These are phyloP conservation scores for Auriscalpium vulgare DNA, from an alignment of 768 basidiomycete genomes.

Conservation along the genomic window DNA sequence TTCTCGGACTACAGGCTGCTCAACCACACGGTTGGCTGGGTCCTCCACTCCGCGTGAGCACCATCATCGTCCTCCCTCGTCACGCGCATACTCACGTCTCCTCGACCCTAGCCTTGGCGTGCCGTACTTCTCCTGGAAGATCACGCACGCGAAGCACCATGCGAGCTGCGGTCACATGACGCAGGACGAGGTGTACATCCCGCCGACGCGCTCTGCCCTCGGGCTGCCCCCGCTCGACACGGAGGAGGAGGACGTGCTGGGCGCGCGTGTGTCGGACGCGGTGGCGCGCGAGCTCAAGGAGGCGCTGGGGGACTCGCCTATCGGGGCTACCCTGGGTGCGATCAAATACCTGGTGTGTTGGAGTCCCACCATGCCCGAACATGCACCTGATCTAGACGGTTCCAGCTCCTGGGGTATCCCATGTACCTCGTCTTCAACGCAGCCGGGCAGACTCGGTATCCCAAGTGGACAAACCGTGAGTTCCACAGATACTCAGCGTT, in stretches of 20 bases:
- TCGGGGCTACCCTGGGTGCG: constrained; percentile 50
- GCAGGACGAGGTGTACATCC: constrained; percentile 94
- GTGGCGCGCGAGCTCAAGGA: constrained; percentile 73
- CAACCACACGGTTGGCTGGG: constrained; percentile 90
- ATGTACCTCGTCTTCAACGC: constrained; percentile 76
- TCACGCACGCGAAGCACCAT: constrained; percentile 92
- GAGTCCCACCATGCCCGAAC: background rate
- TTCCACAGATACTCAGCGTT: constrained; percentile 6
- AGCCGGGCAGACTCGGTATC: constrained; percentile 80
- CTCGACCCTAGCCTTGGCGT: constrained; percentile 63
- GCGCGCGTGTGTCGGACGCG: constrained; percentile 56
- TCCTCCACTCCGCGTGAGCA: constrained; percentile 80
- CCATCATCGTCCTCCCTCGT: constrained; percentile 4
- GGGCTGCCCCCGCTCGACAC: constrained; percentile 61
- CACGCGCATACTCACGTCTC: background rate
- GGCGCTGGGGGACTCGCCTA: constrained; percentile 85
- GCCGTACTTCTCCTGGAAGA: constrained; percentile 95
- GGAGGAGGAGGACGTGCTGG: constrained; percentile 54
- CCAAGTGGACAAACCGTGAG: constrained; percentile 71
- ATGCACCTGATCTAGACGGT: no score
- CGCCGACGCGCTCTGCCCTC: constrained; percentile 70
- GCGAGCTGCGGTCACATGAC: constrained; percentile 90
- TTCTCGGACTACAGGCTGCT: constrained; percentile 88
- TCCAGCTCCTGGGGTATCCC: constrained; percentile 76
- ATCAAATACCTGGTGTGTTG: constrained; percentile 51